phyloP scores from a whole-genome alignment of 306 rosid species.

The Crataegus laevigata region DNA sequence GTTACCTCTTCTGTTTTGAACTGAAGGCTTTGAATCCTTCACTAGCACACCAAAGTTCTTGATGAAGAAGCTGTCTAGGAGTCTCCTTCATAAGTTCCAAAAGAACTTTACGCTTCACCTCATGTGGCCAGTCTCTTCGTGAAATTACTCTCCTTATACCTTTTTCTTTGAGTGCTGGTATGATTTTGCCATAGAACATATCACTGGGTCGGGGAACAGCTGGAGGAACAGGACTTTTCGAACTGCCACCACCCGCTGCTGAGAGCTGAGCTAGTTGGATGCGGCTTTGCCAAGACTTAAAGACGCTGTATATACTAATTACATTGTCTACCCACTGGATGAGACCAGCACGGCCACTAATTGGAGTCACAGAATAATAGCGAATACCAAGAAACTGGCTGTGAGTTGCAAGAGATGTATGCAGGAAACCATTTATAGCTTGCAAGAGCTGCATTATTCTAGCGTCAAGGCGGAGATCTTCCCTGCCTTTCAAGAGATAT shows the following conservation, averaged over 20 bases:
- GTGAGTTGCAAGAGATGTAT: slow-evolving; percentile 67
- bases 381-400: slow-evolving; percentile 69
- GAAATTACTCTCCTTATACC: slow-evolving; percentile 98
- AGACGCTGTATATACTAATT: slow-evolving; percentile 80
- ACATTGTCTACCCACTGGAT: slow-evolving; percentile 95
- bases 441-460: slow-evolving; percentile 94
- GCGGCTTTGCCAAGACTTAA: slow-evolving; percentile 94
- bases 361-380: slow-evolving; percentile 95
- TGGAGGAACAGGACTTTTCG: slow-evolving; percentile 67
- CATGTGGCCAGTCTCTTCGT: slow-evolving; percentile 98
- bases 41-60: slow-evolving; percentile 95
- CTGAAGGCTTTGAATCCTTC: slow-evolving; percentile 94
- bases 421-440: slow-evolving; percentile 81
- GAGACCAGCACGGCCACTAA: slow-evolving; percentile 92
- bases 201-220: slow-evolving; percentile 97
- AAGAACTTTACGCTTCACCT: slow-evolving; percentile 88
- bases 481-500: slow-evolving; percentile 92
- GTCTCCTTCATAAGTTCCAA: slow-evolving; percentile 92
- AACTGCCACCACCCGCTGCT: slow-evolving; percentile 47
- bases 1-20: slow-evolving; percentile 77
- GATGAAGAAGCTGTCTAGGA: slow-evolving; percentile 85
- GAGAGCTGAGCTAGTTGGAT: slow-evolving; percentile 66
- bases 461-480: slow-evolving; percentile 95
- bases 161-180: slow-evolving; percentile 97
- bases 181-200: slow-evolving; percentile 97